Evolutionary conservation across 2,329 filamentous ascomycete species (phyloP), one percentile per base, ranked within the genome.

Genomic region (Beauveria pseudobassiana): DNA sequence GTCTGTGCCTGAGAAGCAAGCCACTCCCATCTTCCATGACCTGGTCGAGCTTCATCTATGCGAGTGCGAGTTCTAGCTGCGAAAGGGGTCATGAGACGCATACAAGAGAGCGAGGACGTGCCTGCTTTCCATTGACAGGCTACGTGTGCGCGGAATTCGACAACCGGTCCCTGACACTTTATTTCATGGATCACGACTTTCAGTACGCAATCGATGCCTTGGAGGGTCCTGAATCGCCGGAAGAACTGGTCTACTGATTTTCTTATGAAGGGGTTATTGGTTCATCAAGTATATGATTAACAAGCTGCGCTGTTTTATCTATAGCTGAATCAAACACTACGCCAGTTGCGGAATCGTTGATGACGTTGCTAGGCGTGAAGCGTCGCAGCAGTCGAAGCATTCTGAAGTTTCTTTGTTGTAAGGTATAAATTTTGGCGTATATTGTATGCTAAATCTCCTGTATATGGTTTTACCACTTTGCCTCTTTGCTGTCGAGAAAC

Each of bases 401-500:
- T n/a, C 38, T 26, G 30, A 26, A 9, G 3, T 40, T 14, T 34
- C 30, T 42, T n/a, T 14, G 18, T 43, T 3, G 7, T 22, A 18
- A 22, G 12, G 34, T 28, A 51, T 20, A 9, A 20, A 42, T n/a
- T 30, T n/a, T 30, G 46, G 30, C 46, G 48, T 59, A 43, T 53
- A 52, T 52, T 52, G 16, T 53, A 58, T 62, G 38, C 42, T 62
- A 59, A 42, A 38, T 50, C 9, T 42, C 24, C 26, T 50, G 8
- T 40, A 34, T 54, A 24, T 38, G 30, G 12, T 38, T 67, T 72
- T 78, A 84, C 80, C 80, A 85, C 76, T 85, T 83, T 63, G 80
- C 80, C 65, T 84, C 82, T 75, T 82, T 82, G 74, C 72, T 79
- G 49, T 73, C 73, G 62, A 83, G 71, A 74, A 86, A 86, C 2